Percentiles rank a stretch among this genome's conserved stretches.
These are phyloP conservation scores for Monosporascus sp. DNA, from an alignment of 2,329 filamentous ascomycete genomes.

Conservation along the genomic window DNA sequence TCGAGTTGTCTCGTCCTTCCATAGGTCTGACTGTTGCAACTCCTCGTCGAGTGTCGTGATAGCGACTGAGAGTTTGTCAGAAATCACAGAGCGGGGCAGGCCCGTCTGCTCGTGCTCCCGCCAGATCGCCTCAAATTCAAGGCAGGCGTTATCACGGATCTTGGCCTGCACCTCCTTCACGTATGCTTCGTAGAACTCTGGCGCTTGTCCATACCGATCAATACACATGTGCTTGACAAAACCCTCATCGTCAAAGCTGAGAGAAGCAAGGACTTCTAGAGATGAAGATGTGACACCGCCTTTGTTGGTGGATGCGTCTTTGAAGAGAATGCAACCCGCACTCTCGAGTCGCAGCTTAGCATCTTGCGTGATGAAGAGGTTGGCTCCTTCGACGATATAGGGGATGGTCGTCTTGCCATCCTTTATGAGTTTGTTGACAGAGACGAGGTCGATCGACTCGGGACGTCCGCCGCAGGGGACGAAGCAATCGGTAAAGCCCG, in stretches of 20 bases:
- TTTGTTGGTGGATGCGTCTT: conserved; percentile 98
- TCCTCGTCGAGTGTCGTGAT: conserved; percentile 98
- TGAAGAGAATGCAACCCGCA: conserved; percentile 92
- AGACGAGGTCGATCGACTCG: conserved; percentile 90
- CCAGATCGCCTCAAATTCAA: conserved; percentile 99
- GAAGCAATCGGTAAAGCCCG: conserved; percentile 75
- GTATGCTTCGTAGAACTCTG: conserved; percentile 88
- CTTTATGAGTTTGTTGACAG: conserved; percentile 76
- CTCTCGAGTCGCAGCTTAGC: conserved; percentile 92
- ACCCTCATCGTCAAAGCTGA: conserved; percentile 85
- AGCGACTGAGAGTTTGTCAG: conserved; percentile 81
- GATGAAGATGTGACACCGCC: conserved; percentile 97
- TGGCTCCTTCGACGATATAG: conserved; percentile 96
- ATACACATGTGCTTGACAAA: conserved; percentile 96
- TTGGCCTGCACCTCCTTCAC: conserved; percentile 86
- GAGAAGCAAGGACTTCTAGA: conserved; percentile 86
- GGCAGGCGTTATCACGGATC: conserved; percentile 82
- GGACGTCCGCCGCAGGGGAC: conserved; percentile 95
- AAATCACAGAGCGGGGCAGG: conserved; percentile 75
- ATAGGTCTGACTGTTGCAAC: conserved; percentile 86
- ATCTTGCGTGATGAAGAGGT: conserved; percentile 97
- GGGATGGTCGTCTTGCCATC: conserved; percentile 83
- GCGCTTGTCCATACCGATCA: conserved; percentile 62
- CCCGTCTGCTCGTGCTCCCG: conserved; percentile 82
- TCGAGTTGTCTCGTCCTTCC: conserved; percentile 76